phyloP scores from a whole-genome alignment of 345 rosid species.

The Aethionema arabicum region DNA sequence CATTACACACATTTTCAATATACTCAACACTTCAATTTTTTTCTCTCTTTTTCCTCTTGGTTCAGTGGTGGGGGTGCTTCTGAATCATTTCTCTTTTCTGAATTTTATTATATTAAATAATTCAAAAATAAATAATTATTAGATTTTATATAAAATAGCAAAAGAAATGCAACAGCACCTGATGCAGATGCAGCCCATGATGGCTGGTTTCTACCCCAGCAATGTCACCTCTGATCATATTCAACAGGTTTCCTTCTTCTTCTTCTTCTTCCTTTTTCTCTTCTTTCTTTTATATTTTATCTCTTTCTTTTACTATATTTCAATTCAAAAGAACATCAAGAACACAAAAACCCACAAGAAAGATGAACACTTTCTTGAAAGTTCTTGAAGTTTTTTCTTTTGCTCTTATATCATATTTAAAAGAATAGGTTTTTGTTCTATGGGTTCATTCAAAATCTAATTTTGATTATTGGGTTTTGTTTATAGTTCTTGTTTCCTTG shows the following conservation, averaged over 20 bases:
- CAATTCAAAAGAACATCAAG: not conserved
- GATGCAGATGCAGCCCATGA: slow-evolving; percentile 99
- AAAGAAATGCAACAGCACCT: slow-evolving; percentile 98
- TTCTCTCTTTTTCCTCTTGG: slow-evolving; percentile 34
- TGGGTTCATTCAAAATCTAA: not conserved
- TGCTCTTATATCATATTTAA: not conserved
- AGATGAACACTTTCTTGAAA: too few species aligned
- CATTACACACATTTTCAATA: slow-evolving; percentile 34
- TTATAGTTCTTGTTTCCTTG: slow-evolving; percentile 16
- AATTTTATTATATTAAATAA: slow-evolving; percentile 8
- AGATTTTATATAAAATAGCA: slow-evolving; percentile 45
- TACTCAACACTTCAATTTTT: slow-evolving; percentile 30
- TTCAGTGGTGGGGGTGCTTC: slow-evolving; percentile 41
- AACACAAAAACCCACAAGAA: not conserved
- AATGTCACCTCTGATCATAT: slow-evolving; percentile 99
- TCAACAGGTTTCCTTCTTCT: slow-evolving; percentile 72
- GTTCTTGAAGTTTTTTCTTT: slow-evolving; percentile 10
- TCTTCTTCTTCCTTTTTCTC: slow-evolving; percentile 8
- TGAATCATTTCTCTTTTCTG: slow-evolving; percentile 8
- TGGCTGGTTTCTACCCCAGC: slow-evolving; percentile 98
- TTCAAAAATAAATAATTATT: slow-evolving; percentile 19
- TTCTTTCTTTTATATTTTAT: slow-evolving; percentile 6
- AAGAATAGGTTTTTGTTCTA: not conserved
- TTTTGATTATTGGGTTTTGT: not conserved
- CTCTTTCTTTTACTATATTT: slow-evolving; percentile 6